phyloP scores from a whole-genome alignment of 331 rosid genomes.

The Cydonia oblonga region DNA sequence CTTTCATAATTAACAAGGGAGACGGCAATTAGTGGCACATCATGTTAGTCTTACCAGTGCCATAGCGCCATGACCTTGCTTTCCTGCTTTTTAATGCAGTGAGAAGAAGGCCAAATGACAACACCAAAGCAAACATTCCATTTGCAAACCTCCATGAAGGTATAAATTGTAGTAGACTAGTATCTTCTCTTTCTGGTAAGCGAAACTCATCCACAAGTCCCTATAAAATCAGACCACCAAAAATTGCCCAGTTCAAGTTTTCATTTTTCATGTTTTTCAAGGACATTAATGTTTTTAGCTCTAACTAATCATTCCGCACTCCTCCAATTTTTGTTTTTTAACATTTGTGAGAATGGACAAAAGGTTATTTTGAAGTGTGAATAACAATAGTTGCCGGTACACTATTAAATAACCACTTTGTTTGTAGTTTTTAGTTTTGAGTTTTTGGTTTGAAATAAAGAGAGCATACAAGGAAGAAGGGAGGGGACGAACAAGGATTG shows the following conservation, averaged over 20 bases:
- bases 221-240: conserved; percentile 25
- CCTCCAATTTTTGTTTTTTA: no score
- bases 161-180: conserved; percentile 29
- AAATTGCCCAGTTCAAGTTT: not conserved
- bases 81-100: conserved; percentile 82
- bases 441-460: no score
- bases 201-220: conserved; percentile 88
- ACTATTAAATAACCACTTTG: not conserved
- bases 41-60: conserved; percentile 41
- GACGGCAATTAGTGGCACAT: no score
- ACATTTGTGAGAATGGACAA: not conserved
- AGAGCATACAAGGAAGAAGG: not conserved
- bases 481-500: not conserved
- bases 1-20: not conserved
- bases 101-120: conserved; percentile 91
- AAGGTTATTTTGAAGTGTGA: no score
- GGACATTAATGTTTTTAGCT: not conserved
- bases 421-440: not conserved
- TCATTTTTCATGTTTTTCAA: not conserved
- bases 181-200: conserved; percentile 50
- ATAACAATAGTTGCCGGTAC: not conserved
- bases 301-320: not conserved
- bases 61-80: conserved; percentile 98
- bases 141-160: conserved; percentile 96
- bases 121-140: conserved; percentile 97